phyloP scores from a whole-genome alignment of 2,329 filamentous ascomycete genomes.

The Clarireedia hainanense region DNA sequence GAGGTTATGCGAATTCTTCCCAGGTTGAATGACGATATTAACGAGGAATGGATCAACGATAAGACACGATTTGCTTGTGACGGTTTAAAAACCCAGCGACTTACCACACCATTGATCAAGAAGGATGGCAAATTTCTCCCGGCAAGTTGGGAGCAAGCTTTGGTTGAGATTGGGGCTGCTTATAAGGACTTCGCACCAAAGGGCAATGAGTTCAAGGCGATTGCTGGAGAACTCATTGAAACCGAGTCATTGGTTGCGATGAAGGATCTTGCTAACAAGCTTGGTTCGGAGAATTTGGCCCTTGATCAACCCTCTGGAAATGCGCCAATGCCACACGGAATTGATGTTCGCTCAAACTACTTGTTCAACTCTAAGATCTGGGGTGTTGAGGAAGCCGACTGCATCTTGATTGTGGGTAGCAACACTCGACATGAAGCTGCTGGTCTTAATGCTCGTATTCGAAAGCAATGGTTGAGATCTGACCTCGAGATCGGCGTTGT shows the following conservation, averaged over 20 bases:
- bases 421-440: slow-evolving; percentile 95
- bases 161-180: slow-evolving; percentile 77
- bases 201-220: slow-evolving; percentile 90
- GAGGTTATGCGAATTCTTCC: slow-evolving; percentile 95
- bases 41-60: slow-evolving; percentile 99
- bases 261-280: slow-evolving; percentile 94
- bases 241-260: slow-evolving; percentile 90
- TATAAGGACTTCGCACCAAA: slow-evolving; percentile 73
- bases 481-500: slow-evolving; percentile 89
- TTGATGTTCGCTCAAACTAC: slow-evolving; percentile 92
- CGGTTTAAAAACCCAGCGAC: slow-evolving; percentile 88
- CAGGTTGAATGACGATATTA: slow-evolving; percentile 92
- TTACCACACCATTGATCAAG: slow-evolving; percentile 86
- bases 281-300: slow-evolving; percentile 91
- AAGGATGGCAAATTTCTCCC: slow-evolving; percentile 87
- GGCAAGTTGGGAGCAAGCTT: slow-evolving; percentile 89
- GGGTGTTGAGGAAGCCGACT: slow-evolving; percentile 89
- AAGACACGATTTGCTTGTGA: slow-evolving; percentile 96
- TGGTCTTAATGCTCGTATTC: slow-evolving; percentile 89
- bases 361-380: slow-evolving; percentile 93
- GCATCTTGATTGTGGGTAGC: slow-evolving; percentile 84
- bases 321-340: slow-evolving; percentile 79
- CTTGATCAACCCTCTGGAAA: slow-evolving; percentile 82
- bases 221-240: slow-evolving; percentile 86
- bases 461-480: slow-evolving; percentile 95